Evolutionary conservation across 2,329 filamentous ascomycete genomes (phyloP), one percentile per base, ranked within the genome.

Genomic region (Penicillium rolfsii): DNA sequence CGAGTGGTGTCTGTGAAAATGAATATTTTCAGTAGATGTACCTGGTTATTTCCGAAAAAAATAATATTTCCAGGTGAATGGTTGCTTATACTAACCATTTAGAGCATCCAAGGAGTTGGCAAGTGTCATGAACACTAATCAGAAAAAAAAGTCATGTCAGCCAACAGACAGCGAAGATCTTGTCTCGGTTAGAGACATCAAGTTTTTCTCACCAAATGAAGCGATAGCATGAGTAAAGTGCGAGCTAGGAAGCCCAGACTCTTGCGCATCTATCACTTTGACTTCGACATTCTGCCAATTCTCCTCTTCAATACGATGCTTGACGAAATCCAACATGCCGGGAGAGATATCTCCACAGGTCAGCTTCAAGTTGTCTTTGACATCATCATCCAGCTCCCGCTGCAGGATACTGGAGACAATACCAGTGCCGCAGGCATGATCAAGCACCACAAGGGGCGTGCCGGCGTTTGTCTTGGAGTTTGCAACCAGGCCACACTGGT

Each of bases 381-480:
- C 70, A 1, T 78, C 67, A 7, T 69, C 70, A 12, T 76, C 64
- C 14, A 86, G 60, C 2, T 66, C 69, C 9, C 69, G 68, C 58
- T 83, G 79, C 14, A 85, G 66, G 28, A 80, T 70, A 8, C 80
- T 77, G 1, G 80, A 80, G 12, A 85, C 74, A 16, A 84, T 76
- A 0, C 84, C 85, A 4, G 78, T 76, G 0, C 84, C 84, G 58
- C 84, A 86, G 6, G 82, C 84, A 63, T 80, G 80, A 60, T 87
- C 85, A 11, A 87, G 69, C 26, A 86, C 61, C 7, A 71, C 64
- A 2, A 76, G 63, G 14, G 71, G 65, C 9, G 57, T 55, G 9
- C 69, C 55, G 12, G 57, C 61, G 22, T 62, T 60, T 9, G 64
- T 50, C 26, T 66, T 57, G 2, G 67, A 57, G 4, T 61, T n/a